phyloP scores from a whole-genome alignment of 2,329 filamentous ascomycete genomes.

The Diplodia scrobiculata region DNA sequence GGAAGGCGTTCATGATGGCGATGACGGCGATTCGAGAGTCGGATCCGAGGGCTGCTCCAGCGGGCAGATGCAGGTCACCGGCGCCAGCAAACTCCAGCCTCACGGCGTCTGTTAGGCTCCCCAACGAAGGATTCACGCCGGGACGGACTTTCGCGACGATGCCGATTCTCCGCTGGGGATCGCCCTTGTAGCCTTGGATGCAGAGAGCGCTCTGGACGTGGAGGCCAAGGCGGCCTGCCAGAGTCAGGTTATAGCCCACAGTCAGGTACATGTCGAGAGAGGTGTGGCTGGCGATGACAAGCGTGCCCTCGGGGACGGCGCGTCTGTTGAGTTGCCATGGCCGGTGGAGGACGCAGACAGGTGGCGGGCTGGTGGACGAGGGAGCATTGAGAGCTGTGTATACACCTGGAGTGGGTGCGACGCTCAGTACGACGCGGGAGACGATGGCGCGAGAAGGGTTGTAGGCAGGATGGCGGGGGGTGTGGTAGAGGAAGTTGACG shows the following conservation, averaged over 20 bases:
- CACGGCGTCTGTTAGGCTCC: conserved; percentile 31
- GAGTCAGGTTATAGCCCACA: conserved; percentile 43
- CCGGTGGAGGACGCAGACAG: conserved; percentile 40
- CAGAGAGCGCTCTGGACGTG: conserved; percentile 37
- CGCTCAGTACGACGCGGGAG: conserved; percentile 40
- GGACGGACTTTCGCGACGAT: conserved; percentile 37
- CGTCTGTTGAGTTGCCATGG: conserved; percentile 40
- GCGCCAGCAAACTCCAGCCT: conserved; percentile 37
- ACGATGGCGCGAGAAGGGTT: conserved; percentile 37
- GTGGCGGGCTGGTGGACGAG: conserved; percentile 26
- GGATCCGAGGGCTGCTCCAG: conserved; percentile 4
- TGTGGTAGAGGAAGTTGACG: conserved; percentile 42
- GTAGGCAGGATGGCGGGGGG: conserved; percentile 31
- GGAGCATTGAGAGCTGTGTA: conserved; percentile 36
- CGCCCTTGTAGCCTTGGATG: conserved; percentile 46
- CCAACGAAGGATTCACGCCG: neutral
- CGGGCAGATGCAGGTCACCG: conserved; percentile 29
- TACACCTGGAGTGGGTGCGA: conserved; percentile 39
- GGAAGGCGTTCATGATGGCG: conserved; percentile 49
- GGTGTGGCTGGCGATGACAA: conserved; percentile 43
- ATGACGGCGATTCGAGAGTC: conserved; percentile 31
- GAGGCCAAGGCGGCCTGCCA: conserved; percentile 42
- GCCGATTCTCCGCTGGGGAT: conserved; percentile 44
- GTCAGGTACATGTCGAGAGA: conserved; percentile 46
- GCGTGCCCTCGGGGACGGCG: conserved; percentile 36